Base-by-base conservation (phyloP, 495 filamentous ascomycete species). In the Hypoxylon trugodes region DNA sequence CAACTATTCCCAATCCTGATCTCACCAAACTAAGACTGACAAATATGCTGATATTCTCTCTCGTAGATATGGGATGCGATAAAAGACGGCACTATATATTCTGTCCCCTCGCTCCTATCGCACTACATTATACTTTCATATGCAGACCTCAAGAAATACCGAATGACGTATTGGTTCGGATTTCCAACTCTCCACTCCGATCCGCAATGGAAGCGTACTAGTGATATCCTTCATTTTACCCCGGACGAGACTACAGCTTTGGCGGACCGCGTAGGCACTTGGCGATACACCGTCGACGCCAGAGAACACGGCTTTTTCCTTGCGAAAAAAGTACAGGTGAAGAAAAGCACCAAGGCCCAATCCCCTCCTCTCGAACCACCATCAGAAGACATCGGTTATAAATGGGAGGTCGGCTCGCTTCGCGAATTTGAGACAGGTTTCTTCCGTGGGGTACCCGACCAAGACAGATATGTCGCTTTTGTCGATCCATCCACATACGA, bases 1-100 rank as follows among this genome's bases (percentile, higher is more conserved):
- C 8, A 19, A 22, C 1, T 10, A 2, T 8, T 8, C 21, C 15
- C 30, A 9, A 25, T 19, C 8, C n/a, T n/a, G 5, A 30, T n/a
- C 26, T 9, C 21, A 25, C 46, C 18, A n/a, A 8, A 22, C 37
- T 26, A 22, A 6, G 15, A 10, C 41, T 36, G n/a, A 61, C 16
- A 40, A 71, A 26, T 50, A 48, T 69, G n/a, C n/a, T n/a, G n/a
- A n/a, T n/a, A n/a, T n/a, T n/a, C n/a, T n/a, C n/a, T n/a, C n/a
- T n/a, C n/a, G 24, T 65, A 96, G 90, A 91, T 98, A 47, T 97
- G 93, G 96, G 92, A 97, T 77, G 95, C 95, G 21, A 96, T 98
- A 66, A 86, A 90, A 60, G 95, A 98, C 73, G 93, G 93, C 15
- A 96, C 91, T 5, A 97, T 98, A 62, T 97, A 93, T 74, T 93